Conservation (phyloP, 225 moss, liverwort and hornwort genomes). For the Lunularia cruciata region DNA sequence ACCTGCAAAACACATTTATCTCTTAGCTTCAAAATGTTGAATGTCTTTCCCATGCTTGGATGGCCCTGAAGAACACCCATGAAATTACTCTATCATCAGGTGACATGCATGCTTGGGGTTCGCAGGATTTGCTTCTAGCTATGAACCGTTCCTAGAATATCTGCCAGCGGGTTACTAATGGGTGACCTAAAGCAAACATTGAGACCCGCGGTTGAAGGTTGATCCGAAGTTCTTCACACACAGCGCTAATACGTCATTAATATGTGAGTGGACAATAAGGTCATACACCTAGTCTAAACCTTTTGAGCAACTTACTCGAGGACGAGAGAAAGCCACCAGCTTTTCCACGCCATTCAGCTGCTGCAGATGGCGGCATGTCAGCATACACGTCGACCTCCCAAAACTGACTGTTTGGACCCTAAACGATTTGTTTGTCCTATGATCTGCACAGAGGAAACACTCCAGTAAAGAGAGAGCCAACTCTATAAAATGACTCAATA, state of each 20-base stretch:
- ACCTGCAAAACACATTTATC: conserved; percentile 36
- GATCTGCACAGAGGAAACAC: conserved; percentile 6
- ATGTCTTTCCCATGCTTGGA: not conserved
- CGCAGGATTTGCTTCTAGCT: too few species aligned
- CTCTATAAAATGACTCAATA: not conserved
- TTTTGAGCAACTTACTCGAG: conserved; percentile 35
- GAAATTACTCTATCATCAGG: too few species aligned
- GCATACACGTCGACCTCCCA: conserved; percentile 26
- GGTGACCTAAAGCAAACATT: too few species aligned
- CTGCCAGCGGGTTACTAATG: too few species aligned
- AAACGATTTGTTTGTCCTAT: conserved; percentile 3
- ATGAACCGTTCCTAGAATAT: too few species aligned
- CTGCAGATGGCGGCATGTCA: conserved; percentile 51
- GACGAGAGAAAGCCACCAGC: conserved; percentile 52
- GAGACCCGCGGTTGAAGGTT: too few species aligned
- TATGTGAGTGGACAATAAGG: too few species aligned
- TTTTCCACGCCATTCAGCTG: conserved; percentile 54
- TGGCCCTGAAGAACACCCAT: too few species aligned
- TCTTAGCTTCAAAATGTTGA: not conserved
- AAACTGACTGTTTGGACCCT: not conserved
- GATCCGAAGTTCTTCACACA: too few species aligned
- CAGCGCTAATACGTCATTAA: too few species aligned
- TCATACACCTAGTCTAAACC: not conserved
- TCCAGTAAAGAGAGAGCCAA: not conserved
- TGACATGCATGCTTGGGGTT: too few species aligned